These are phyloP conservation scores for Vitis cinerea DNA, from an alignment of 164 flowering plant genomes.

Conservation along the genomic window DNA sequence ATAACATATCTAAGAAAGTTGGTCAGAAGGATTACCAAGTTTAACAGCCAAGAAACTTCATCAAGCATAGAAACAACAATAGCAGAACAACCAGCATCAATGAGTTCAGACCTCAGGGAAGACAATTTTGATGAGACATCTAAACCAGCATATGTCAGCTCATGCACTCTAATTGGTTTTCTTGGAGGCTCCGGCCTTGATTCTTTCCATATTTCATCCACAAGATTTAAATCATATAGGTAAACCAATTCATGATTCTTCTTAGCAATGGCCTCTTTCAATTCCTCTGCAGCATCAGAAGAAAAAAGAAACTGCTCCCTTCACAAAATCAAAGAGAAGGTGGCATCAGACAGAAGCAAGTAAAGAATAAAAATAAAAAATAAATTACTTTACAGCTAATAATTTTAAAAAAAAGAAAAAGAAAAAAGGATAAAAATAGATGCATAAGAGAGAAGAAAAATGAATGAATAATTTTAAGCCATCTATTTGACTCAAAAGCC, in stretches of 20 bases:
- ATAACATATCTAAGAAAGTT: not conserved
- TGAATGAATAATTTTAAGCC: not conserved
- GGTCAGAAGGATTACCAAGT: conserved; percentile 61
- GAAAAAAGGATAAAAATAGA: not conserved
- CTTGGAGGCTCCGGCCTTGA: conserved; percentile 74
- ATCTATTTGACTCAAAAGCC: not conserved
- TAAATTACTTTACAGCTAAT: not conserved
- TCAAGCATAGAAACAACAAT: conserved; percentile 90
- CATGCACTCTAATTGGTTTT: conserved; percentile 73
- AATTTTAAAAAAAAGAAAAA: not conserved
- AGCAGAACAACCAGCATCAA: conserved; percentile 62
- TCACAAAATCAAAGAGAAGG: conserved; percentile 51
- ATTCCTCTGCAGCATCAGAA: conserved; percentile 85
- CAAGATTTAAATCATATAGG: conserved; percentile 67
- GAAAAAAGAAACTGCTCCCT: conserved; percentile 98
- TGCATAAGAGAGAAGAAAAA: not conserved
- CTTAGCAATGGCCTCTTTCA: conserved; percentile 63
- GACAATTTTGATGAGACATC: conserved; percentile 71
- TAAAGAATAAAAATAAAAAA: not conserved
- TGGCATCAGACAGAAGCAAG: conserved; percentile 36
- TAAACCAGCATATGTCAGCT: conserved; percentile 81
- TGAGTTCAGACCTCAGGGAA: conserved; percentile 66
- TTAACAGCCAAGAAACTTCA: conserved; percentile 95
- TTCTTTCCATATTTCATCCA: conserved; percentile 91
- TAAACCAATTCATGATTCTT: conserved; percentile 75